Base-by-base conservation (phyloP, 352 stramenopile genomes). In the Blastocystis sp. region DNA sequence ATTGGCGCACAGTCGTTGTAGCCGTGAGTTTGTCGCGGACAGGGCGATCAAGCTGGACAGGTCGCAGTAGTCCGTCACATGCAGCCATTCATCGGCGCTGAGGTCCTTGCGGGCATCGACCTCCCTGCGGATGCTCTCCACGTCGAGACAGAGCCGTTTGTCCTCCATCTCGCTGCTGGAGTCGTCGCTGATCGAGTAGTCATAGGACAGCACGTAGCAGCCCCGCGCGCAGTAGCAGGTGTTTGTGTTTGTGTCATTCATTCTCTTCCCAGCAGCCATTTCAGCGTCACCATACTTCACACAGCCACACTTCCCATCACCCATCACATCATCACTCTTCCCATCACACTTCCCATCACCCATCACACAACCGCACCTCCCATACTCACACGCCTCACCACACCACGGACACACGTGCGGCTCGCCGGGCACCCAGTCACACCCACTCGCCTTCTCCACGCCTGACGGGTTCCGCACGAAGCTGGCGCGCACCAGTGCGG, bases 121-220 rank as follows among this genome's bases (percentile, higher is more conserved):
- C 48, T 14, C 48, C 4, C n/a, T 65, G 42, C 17, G 38, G 71
- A 9, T 19, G 45, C 45, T 48, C 24, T 6, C 40, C n/a, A 42
- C 14, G 48, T 11, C 40, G 24, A 17, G 17, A 3, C 19, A 66
- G 19, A 24, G 43, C 42, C 43, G 43, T n/a, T 81, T 81, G 17
- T 19, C 64, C 19, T n/a, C 57, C 21, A 65, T 38, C 24, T 42
- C 71, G 71, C 43, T 81, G 64, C 28, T 34, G 28, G 28, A 34
- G 28, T 34, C 28, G 28, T 34, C 28, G 28, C 28, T 34, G 28
- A 59, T 45, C 24, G 71, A 81, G 60, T 81, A 81, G 48, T 81
- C 71, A 34, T 63, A 81, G 28, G 40, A 81, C 14, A 63, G 24
- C 19, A 54, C 24, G 28, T 65, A 81, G 71, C 10, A 24, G 6